phyloP scores from a whole-genome alignment of 768 basidiomycete genomes.

The Naganishia kalamii region DNA sequence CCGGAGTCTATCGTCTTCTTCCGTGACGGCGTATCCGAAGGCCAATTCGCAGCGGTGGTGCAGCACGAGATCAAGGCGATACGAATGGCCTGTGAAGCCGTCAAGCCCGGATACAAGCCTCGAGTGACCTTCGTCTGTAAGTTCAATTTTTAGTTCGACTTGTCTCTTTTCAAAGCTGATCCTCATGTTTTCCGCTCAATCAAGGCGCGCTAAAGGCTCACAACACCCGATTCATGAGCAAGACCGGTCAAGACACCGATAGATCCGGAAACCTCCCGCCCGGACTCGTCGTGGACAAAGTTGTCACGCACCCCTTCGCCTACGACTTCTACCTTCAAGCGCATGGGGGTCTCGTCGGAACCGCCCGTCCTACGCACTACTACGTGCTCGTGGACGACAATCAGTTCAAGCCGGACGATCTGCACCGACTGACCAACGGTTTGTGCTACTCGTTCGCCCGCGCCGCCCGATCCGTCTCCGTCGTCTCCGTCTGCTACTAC shows the following conservation, averaged over 20 bases:
- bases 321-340: slow-evolving; percentile 46
- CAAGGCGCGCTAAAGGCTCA: no score
- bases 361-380: slow-evolving; percentile 45
- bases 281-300: slow-evolving; percentile 39
- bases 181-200: slow-evolving; percentile 39
- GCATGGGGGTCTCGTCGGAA: slow-evolving; percentile 42
- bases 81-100: slow-evolving; percentile 31
- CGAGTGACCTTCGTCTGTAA: no score
- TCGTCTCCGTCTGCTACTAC: slow-evolving; percentile 44
- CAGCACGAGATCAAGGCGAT: slow-evolving; percentile 42
- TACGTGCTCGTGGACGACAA: slow-evolving; percentile 40
- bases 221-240: slow-evolving; percentile 43
- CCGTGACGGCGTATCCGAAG: slow-evolving; percentile 43
- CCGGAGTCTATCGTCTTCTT: slow-evolving; percentile 45
- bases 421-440: slow-evolving; percentile 31
- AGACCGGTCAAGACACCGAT: slow-evolving; percentile 31
- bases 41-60: slow-evolving; percentile 43
- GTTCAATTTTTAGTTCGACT: no score
- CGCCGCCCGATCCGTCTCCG: slow-evolving; percentile 41
- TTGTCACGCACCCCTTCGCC: slow-evolving; percentile 42
- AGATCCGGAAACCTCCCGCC: slow-evolving; percentile 36
- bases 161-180: no score
- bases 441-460: slow-evolving; percentile 42
- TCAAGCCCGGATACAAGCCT: slow-evolving; percentile 39
- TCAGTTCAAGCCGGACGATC: slow-evolving; percentile 37